Base-by-base conservation (phyloP, 2,329 filamentous ascomycete species). In the Zasmidium angulare region DNA sequence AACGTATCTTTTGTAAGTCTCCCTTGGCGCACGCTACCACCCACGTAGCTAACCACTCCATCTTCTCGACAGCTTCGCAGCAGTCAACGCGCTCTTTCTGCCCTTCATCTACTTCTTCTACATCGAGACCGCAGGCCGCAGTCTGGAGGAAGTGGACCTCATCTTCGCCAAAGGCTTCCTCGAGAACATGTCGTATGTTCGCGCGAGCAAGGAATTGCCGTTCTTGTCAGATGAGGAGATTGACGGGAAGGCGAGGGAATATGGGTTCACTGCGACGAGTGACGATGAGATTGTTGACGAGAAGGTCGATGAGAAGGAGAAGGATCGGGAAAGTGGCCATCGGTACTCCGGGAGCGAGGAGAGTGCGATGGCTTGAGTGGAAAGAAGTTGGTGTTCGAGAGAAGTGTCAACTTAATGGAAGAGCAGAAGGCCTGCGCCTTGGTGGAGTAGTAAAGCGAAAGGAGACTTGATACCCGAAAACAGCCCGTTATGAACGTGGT, bases 111-210 rank as follows among this genome's bases (percentile, higher is more conserved):
- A 71, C 58, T 73, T 72, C 62, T 73, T 72, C 64, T 66, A 74
- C 22, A 68, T 67, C 17, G 72, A 74, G 43, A 70, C 67, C 12
- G 65, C 70, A 22, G 69, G 69, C n/a, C 63, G 70, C 31, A 68
- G 64, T 1, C 62, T 74, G 2, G 72, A 74, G 58, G 72, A 74
- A 51, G 73, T 73, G 22, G 72, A 74, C 46, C 64, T 67, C 21
- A 71, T 72, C 63, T 72, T 71, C 40, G 58, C 69, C 21, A 69
- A 71, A 58, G 68, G 64, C 9, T 68, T 57, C 55, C 26, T 64
- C 21, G 69, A 71, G 57, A 67, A 75, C 46, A 76, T 71, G 61
- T 68, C 63, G 56, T 75, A 75, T 52, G 73, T 75, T 7, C 64
- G 61, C 10, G 73, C 73, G 9, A 69, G 72, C 11, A 69, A 72